These are phyloP conservation scores for Loxodes magnus DNA, from an alignment of 73 alveolate genomes.

Conservation along the genomic window DNA sequence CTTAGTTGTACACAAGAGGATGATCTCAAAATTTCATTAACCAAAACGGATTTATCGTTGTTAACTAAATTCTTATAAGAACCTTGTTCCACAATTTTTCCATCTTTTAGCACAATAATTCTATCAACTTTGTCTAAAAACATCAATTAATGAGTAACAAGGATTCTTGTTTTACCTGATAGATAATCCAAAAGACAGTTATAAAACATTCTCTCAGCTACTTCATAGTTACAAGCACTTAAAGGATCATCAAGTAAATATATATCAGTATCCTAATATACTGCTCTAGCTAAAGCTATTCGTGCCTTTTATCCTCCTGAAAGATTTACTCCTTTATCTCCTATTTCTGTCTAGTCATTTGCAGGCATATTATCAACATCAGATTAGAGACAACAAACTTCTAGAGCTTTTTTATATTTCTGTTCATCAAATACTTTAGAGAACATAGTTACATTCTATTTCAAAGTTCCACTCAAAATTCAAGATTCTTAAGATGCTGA, in stretches of 20 bases:
- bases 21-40: constrained; percentile 16
- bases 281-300: constrained; percentile 54
- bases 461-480: constrained; percentile 32
- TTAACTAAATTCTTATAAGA: constrained; percentile 25
- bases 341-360: constrained; percentile 42
- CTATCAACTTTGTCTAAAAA: constrained; percentile 15
- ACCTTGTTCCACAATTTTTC: constrained; percentile 16
- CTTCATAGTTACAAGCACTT: constrained; percentile 88
- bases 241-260: constrained; percentile 38
- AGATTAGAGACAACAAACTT: constrained; percentile 18
- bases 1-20: constrained; percentile 21
- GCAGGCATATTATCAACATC: constrained; percentile 31
- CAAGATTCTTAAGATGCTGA: constrained; percentile 40
- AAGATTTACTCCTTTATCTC: constrained; percentile 51
- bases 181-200: constrained; percentile 61
- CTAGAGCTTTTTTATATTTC: constrained; percentile 18
- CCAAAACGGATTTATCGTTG: constrained; percentile 13
- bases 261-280: constrained; percentile 37
- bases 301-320: constrained; percentile 64
- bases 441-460: constrained; percentile 30
- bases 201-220: constrained; percentile 68
- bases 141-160: constrained; percentile 40
- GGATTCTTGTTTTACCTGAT: constrained; percentile 70
- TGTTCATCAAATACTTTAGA: constrained; percentile 28
- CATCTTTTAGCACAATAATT: constrained; percentile 5